Evolutionary conservation across 1,139 yeast genomes (phyloP).

Genomic region (Candida glucosophila): DNA sequence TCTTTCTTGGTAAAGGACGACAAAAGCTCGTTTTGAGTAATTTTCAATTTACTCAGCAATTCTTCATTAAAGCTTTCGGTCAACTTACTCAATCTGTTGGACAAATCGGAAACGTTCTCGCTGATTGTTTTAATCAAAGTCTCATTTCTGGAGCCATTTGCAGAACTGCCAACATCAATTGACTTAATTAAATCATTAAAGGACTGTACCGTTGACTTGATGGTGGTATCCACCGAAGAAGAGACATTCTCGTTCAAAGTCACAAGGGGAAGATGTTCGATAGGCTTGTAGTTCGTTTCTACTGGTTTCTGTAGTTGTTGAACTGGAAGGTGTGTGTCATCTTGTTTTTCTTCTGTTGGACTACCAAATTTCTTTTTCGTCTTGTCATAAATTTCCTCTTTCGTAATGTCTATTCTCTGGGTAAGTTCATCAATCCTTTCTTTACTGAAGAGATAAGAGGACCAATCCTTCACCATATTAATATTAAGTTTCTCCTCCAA

Average conservation of each 20-base stretch:
- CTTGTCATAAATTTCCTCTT: conserved; percentile 30
- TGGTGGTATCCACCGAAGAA: conserved; percentile 32
- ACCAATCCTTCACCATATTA: conserved; percentile 12
- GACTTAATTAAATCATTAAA: conserved; percentile 46
- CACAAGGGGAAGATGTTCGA: conserved; percentile 29
- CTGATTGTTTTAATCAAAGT: conserved; percentile 22
- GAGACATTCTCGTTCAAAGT: conserved; percentile 14
- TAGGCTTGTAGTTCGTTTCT: conserved; percentile 25
- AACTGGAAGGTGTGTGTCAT: conserved; percentile 32
- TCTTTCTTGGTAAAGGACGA: conserved; percentile 52
- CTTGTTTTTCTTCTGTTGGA: conserved; percentile 8
- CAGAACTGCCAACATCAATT: conserved; percentile 34
- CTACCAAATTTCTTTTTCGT: conserved; percentile 23
- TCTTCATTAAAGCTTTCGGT: conserved; percentile 37
- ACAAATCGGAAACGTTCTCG: conserved; percentile 23
- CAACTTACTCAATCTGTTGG: conserved; percentile 24
- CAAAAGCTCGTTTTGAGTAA: conserved; percentile 42
- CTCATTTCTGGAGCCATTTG: conserved; percentile 21
- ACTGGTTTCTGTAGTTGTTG: conserved; percentile 39
- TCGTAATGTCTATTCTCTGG: conserved; percentile 22
- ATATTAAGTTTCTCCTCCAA: conserved; percentile 15
- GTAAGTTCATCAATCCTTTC: conserved; percentile 27
- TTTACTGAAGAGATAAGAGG: conserved; percentile 24
- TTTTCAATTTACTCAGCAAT: conserved; percentile 26
- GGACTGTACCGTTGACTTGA: conserved; percentile 38